Evolutionary conservation across 257 asterid species (phyloP).

Genomic region (Lycium barbarum): DNA sequence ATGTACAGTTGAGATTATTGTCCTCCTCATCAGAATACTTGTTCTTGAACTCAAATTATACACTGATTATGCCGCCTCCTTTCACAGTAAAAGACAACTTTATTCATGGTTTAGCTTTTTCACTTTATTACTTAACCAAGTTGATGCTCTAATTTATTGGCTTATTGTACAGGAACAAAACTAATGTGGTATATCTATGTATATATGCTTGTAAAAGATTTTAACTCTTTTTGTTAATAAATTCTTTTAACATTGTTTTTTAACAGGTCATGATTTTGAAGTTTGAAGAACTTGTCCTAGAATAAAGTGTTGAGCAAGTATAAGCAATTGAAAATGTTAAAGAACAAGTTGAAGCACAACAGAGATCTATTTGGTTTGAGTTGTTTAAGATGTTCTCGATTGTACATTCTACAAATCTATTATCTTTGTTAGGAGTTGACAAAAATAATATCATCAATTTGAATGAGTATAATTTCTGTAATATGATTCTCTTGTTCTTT

Average conservation of each 20-base stretch:
- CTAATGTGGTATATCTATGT: background rate
- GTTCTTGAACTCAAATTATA: background rate
- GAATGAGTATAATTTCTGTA: too few species aligned
- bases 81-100: background rate
- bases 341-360: too few species aligned
- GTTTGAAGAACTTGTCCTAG: too few species aligned
- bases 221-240: background rate
- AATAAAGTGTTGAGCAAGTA: too few species aligned
- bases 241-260: background rate
- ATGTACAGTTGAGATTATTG: background rate
- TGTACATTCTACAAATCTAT: background rate
- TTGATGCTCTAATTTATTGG: too few species aligned
- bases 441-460: too few species aligned
- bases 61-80: background rate
- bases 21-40: background rate
- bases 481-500: too few species aligned
- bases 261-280: background rate
- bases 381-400: background rate
- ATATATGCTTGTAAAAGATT: background rate
- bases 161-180: background rate
- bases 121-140: background rate
- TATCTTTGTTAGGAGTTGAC: background rate
- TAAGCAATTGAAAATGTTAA: too few species aligned
- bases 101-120: too few species aligned
- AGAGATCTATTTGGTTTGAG: background rate